phyloP scores from a whole-genome alignment of 306 rosid species.

The Abrus precatorius region DNA sequence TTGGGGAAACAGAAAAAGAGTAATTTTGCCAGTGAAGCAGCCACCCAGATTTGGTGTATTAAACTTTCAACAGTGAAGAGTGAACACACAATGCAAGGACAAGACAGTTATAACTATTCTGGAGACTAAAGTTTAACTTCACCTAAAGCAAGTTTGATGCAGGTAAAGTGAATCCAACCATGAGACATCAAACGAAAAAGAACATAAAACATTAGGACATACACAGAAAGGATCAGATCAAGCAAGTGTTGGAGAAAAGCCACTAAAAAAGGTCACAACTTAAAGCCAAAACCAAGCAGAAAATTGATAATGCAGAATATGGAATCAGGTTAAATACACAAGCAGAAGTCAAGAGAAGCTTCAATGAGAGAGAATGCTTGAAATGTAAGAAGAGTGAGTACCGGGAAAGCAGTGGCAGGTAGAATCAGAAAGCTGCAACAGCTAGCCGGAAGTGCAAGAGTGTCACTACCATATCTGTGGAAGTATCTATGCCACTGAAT shows the following conservation, averaged over 20 bases:
- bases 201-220: background rate
- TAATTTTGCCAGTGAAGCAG: constrained; percentile 23
- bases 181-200: background rate
- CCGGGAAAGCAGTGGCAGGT: constrained; percentile 36
- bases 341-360: background rate
- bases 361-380: constrained; percentile 34
- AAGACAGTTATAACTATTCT: background rate
- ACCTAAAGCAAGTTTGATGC: constrained; percentile 34
- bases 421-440: constrained; percentile 50
- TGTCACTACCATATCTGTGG: constrained; percentile 35
- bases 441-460: constrained; percentile 35
- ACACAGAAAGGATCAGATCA: constrained; percentile 61
- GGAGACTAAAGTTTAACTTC: constrained; percentile 15
- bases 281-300: constrained; percentile 48
- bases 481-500: constrained; percentile 24
- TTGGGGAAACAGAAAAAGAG: constrained; percentile 32
- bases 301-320: constrained; percentile 54
- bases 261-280: constrained; percentile 1
- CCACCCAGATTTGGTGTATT: constrained; percentile 29
- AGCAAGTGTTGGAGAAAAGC: constrained; percentile 31
- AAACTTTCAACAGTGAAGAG: background rate
- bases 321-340: constrained; percentile 40
- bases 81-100: constrained; percentile 30
- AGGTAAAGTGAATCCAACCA: constrained; percentile 22
- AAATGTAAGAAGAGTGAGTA: constrained; percentile 32